Evolutionary conservation across 2,329 filamentous ascomycete species (phyloP).

Genomic region (Colletotrichum tamarilloi): DNA sequence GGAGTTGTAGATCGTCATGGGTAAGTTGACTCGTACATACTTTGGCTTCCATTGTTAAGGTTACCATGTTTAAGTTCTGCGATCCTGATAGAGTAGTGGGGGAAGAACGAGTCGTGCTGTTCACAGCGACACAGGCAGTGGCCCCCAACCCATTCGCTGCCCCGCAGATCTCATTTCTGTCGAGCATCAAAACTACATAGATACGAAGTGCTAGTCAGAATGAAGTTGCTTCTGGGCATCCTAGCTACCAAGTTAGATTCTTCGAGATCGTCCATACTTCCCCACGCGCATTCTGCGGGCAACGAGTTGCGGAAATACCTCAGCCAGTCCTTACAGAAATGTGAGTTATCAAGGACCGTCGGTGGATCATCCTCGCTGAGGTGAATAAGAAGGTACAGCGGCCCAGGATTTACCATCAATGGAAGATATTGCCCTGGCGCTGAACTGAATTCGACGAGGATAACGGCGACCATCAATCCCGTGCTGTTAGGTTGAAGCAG

Average conservation of each 20-base stretch:
- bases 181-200: neutral
- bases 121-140: neutral
- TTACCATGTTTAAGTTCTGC: neutral
- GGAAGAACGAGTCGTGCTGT: neutral
- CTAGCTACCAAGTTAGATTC: neutral
- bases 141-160: neutral
- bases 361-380: no score
- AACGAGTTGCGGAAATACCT: no score
- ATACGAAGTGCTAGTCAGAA: neutral
- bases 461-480: no score
- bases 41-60: neutral
- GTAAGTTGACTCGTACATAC: neutral
- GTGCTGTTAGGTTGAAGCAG: no score
- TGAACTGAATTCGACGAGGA: no score
- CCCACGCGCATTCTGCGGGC: no score
- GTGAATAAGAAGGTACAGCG: no score
- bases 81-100: neutral
- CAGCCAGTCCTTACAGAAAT: no score
- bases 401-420: no score
- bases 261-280: neutral
- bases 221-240: neutral
- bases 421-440: no score
- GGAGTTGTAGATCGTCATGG: neutral
- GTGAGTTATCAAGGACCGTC: no score
- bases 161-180: neutral